phyloP scores from a whole-genome alignment of 257 asterid species.

The Solanum appendiculatum region DNA sequence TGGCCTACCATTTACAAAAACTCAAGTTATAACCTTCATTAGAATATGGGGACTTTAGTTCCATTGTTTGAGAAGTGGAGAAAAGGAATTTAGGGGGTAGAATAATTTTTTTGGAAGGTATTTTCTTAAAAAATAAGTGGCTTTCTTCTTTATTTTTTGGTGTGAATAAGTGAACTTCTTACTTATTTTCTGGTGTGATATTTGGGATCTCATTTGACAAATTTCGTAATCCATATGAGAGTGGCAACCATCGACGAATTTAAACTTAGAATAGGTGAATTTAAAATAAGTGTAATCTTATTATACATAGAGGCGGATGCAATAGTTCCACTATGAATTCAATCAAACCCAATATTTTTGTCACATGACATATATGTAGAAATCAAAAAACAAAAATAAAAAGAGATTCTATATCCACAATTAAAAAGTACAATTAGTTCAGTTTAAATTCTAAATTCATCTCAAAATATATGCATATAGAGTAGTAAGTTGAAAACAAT shows the following conservation, averaged over 20 bases:
- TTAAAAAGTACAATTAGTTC: background rate
- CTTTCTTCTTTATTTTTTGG: no score
- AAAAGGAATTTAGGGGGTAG: no score
- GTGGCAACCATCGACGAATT: background rate
- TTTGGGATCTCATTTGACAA: background rate
- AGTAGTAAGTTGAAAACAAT: background rate
- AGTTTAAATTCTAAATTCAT: background rate
- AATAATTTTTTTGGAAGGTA: no score
- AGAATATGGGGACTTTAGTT: background rate
- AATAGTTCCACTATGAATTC: background rate
- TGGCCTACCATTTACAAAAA: background rate
- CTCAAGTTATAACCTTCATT: background rate
- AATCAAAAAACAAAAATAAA: background rate
- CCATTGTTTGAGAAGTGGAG: no score
- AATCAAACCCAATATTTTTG: background rate
- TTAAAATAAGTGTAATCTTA: background rate
- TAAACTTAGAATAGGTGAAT: background rate
- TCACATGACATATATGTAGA: background rate
- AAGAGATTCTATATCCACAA: background rate
- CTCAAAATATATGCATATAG: background rate
- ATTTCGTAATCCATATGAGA: background rate
- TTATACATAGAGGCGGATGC: accelerated
- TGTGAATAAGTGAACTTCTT: no score
- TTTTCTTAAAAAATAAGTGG: no score
- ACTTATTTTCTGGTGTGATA: no score